Base-by-base conservation (phyloP, 306 rosid genomes). In the Vachellia pachyceras region DNA sequence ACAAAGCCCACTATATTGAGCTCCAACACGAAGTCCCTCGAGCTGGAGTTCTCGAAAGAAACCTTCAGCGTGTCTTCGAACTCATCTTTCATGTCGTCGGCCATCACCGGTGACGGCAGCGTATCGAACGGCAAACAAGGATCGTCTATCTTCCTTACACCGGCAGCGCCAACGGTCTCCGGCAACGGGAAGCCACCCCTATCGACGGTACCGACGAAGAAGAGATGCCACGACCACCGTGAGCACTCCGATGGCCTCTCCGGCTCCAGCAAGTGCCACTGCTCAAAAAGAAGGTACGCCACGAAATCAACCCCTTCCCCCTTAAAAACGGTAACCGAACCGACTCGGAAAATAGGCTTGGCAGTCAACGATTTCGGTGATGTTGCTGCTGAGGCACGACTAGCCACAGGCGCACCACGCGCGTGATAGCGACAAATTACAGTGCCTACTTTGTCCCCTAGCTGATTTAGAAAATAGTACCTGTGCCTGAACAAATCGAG, bases 61-160 rank as follows among this genome's bases (percentile, higher is more conserved):
- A 88, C 85, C 49, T 93, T 89, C 85, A 94, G 95, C 77, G 94
- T 94, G 10, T 90, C 98, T 22, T 94, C 98, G 8, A 92, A 91
- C 81, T 90, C 97, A 3, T 92, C 98, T 41, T 90, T 94, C 82
- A 83, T 90, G 90, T 94, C 98, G 69, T 94, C 98, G 49, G 97
- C 95, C 35, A 88, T 94, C 68, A 94, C 97, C 60, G 97, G 94
- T 3, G 98, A 94, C 82, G 94, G 91, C 33, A 94, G 97, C 83
- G 97, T 94, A 20, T 88, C 97, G 6, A 92, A 94, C 86, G 98
- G 92, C 14, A 92, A 94, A 77, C 89, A 72, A n/a, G 97, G 95
- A 46, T 54, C 90, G 47, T 89, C 96, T 69, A 60, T 92, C 76
- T 89, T 94, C 79, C 18, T 90, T 22, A 7, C 88, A 0, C 80